phyloP scores from a whole-genome alignment of 179 eudicot genomes.

The Beta corolliflora region DNA sequence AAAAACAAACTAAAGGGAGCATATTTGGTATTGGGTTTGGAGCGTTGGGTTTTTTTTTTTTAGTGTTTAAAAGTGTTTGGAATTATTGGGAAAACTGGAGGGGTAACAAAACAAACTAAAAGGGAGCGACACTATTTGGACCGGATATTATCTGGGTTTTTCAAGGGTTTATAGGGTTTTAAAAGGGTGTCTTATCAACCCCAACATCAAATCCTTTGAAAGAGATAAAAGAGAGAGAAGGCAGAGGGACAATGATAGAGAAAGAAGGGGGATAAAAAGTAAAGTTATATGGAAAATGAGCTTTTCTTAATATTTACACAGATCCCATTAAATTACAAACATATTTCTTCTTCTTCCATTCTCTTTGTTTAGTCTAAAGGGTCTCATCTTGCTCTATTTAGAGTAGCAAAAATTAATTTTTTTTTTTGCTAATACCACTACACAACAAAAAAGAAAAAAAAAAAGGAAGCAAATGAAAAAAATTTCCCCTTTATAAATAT shows the following conservation, averaged over 20 bases:
- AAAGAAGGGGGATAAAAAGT: background rate
- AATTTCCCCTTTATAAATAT: too few relatives aligned
- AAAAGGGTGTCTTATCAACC: slow-evolving; percentile 9
- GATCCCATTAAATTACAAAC: slow-evolving; percentile 56
- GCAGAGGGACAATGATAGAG: slow-evolving; percentile 4
- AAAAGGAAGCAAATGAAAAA: too few relatives aligned
- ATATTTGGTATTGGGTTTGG: too few relatives aligned
- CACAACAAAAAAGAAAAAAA: background rate
- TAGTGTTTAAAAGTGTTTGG: too few relatives aligned
- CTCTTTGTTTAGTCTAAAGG: slow-evolving; percentile 45
- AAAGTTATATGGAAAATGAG: background rate
- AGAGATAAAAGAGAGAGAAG: background rate
- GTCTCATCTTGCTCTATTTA: slow-evolving; percentile 27
- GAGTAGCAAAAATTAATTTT: too few relatives aligned
- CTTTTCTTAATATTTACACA: slow-evolving; percentile 42
- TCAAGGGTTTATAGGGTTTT: slow-evolving; percentile 32
- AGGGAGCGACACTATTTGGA: background rate
- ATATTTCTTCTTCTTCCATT: slow-evolving; percentile 31
- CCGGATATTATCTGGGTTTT: slow-evolving; percentile 21
- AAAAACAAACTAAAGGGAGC: too few relatives aligned
- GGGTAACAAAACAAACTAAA: too few relatives aligned
- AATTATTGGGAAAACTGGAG: too few relatives aligned
- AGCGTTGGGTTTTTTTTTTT: too few relatives aligned
- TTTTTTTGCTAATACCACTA: too few relatives aligned
- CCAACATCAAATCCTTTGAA: background rate